A percentile compares a stretch with the other conserved stretches of the same genome.
phyloP scores from a whole-genome alignment of 768 basidiomycete species.

The Lentinula edodes region DNA sequence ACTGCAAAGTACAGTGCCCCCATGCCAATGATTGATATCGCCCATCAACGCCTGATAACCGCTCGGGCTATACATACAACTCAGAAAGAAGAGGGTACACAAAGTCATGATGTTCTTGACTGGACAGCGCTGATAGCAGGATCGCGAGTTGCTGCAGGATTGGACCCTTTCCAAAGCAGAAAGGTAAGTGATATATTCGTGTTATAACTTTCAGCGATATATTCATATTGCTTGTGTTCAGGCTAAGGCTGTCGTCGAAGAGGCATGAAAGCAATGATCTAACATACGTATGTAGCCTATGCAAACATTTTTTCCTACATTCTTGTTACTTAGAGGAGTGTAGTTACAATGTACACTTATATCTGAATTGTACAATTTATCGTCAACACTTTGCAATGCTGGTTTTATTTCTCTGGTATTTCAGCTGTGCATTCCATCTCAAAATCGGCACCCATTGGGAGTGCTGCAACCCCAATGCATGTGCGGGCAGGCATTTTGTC shows the following conservation, averaged over 20 bases:
- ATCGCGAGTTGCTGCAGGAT: constrained; percentile 67
- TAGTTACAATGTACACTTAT: too few relatives aligned
- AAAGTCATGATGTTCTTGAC: constrained; percentile 56
- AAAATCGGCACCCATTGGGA: constrained; percentile 49
- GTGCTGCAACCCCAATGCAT: constrained; percentile 48
- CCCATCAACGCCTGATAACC: constrained; percentile 75
- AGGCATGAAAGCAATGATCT: not conserved
- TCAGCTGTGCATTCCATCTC: constrained; percentile 62
- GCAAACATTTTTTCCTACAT: too few relatives aligned
- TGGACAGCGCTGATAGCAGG: constrained; percentile 84
- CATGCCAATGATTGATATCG: constrained; percentile 67
- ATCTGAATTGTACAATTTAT: not conserved
- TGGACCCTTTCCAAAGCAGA: constrained; percentile 36
- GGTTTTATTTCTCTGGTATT: constrained; percentile 11
- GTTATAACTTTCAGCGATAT: not conserved
- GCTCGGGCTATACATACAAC: constrained; percentile 65
- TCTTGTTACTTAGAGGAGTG: too few relatives aligned
- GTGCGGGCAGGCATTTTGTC: constrained; percentile 49
- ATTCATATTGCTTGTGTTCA: not conserved
- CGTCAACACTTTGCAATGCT: not conserved
- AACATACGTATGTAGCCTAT: too few relatives aligned
- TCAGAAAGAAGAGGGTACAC: constrained; percentile 37
- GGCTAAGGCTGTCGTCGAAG: constrained; percentile 7
- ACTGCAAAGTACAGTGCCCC: constrained; percentile 61
- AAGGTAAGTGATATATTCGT: constrained; percentile 21